phyloP scores from a whole-genome alignment of 2,329 filamentous ascomycete genomes.

The Diaporthe vaccinii region DNA sequence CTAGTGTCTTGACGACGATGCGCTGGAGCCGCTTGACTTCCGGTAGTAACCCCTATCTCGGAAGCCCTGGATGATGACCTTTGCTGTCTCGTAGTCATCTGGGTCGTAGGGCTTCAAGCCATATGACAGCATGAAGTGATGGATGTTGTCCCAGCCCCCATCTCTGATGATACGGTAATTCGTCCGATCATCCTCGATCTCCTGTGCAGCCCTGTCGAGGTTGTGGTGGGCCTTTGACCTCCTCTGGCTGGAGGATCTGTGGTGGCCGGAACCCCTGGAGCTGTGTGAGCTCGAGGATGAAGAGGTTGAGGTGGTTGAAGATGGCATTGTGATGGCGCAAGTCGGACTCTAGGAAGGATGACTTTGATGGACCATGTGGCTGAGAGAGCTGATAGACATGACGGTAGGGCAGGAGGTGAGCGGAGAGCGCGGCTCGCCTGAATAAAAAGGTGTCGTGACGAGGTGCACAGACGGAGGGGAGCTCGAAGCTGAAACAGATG shows the following conservation, averaged over 20 bases:
- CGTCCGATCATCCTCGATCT: conserved; percentile 40
- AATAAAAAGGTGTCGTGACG: conserved; percentile 32
- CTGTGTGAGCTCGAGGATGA: conserved; percentile 36
- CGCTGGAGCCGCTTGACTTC: conserved; percentile 29
- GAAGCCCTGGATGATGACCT: conserved; percentile 42
- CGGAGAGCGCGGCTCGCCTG: conserved; percentile 32
- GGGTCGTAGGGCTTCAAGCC: conserved; percentile 41
- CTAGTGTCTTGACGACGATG: conserved; percentile 25
- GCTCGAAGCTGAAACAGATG: conserved; percentile 35
- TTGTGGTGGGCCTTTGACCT: conserved; percentile 41
- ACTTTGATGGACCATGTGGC: conserved; percentile 9
- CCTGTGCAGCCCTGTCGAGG: conserved; percentile 38
- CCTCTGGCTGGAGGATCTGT: conserved; percentile 34
- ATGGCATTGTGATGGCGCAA: conserved; percentile 31
- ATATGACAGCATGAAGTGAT: conserved; percentile 42
- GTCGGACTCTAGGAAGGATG: neutral
- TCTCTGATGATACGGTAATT: conserved; percentile 42
- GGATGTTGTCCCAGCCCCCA: conserved; percentile 41
- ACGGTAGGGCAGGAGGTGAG: neutral
- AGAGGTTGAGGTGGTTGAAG: conserved; percentile 37
- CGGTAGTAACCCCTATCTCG: conserved; percentile 40
- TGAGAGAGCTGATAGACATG: conserved; percentile 16
- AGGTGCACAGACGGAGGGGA: conserved; percentile 40
- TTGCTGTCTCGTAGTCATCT: conserved; percentile 41
- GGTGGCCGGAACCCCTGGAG: conserved; percentile 33